Evolutionary conservation across 768 basidiomycete genomes (phyloP).

Genomic region (Sistotremastrum suecicum): DNA sequence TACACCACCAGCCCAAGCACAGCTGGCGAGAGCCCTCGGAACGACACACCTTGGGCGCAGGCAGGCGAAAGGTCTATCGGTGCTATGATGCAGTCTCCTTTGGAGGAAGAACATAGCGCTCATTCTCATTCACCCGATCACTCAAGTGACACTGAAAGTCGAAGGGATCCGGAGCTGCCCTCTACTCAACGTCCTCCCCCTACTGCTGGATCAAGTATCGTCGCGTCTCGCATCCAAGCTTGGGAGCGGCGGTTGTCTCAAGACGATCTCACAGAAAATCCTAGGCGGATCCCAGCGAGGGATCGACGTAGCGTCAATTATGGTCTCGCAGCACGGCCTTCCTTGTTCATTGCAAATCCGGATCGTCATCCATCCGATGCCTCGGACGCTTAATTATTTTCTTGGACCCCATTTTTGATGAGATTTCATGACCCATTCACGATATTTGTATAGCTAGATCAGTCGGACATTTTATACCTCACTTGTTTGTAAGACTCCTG

Average conservation of each 20-base stretch:
- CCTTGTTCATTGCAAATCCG: constrained; percentile 66
- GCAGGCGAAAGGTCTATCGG: too few relatives aligned
- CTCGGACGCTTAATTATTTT: too few relatives aligned
- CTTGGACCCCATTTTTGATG: too few relatives aligned
- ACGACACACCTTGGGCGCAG: neutral
- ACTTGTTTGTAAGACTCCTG: too few relatives aligned
- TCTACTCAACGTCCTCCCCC: neutral
- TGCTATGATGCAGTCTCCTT: too few relatives aligned
- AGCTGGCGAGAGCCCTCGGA: constrained; percentile 1
- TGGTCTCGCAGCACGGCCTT: constrained; percentile 47
- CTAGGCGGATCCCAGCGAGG: constrained; percentile 27
- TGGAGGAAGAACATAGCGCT: too few relatives aligned
- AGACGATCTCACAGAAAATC: constrained; percentile 17
- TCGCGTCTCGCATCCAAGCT: constrained; percentile 39
- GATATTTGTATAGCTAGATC: too few relatives aligned
- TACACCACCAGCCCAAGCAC: constrained; percentile 4
- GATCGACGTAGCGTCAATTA: constrained; percentile 35
- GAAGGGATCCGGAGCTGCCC: too few relatives aligned
- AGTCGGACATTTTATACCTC: too few relatives aligned
- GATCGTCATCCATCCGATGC: constrained; percentile 17
- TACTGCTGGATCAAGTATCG: constrained; percentile 10
- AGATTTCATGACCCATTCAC: too few relatives aligned
- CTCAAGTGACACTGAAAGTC: too few relatives aligned
- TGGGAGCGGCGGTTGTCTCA: constrained; percentile 48
- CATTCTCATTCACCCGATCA: too few relatives aligned